phyloP scores from a whole-genome alignment of 768 basidiomycete species.

The Ramaria rubella region DNA sequence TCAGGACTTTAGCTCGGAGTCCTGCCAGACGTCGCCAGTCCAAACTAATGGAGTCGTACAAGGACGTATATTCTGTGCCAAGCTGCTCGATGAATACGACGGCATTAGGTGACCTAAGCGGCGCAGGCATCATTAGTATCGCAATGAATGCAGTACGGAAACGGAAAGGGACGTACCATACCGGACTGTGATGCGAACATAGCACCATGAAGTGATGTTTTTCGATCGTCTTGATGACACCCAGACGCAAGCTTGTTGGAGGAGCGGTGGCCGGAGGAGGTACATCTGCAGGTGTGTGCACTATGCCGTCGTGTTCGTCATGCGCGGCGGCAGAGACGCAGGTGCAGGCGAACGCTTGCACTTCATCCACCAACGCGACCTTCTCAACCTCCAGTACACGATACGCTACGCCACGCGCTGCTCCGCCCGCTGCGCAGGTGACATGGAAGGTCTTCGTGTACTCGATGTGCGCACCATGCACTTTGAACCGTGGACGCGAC shows the following conservation, averaged over 20 bases:
- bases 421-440: conserved; percentile 69
- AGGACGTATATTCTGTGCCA: conserved; percentile 39
- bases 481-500: conserved; percentile 58
- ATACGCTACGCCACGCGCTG: conserved; percentile 45
- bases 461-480: conserved; percentile 80
- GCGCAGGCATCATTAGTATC: conserved; percentile 40
- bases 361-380: conserved; percentile 54
- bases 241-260: conserved; percentile 16
- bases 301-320: not conserved
- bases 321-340: too few species aligned
- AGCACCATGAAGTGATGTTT: conserved; percentile 71
- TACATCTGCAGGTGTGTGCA: too few species aligned
- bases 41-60: conserved; percentile 43
- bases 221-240: conserved; percentile 59
- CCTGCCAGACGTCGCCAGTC: conserved; percentile 58
- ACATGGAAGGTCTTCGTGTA: conserved; percentile 94
- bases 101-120: conserved; percentile 56
- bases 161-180: conserved; percentile 43
- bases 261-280: not conserved
- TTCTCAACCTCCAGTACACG: conserved; percentile 63
- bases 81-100: conserved; percentile 44
- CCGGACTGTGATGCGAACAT: conserved; percentile 88
- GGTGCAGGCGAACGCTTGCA: too few species aligned
- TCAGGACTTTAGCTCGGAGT: conserved; percentile 46
- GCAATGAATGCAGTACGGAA: too few species aligned